Base-by-base conservation (phyloP, 1,284 basidiomycete species). In the Trichosporon sp. region DNA sequence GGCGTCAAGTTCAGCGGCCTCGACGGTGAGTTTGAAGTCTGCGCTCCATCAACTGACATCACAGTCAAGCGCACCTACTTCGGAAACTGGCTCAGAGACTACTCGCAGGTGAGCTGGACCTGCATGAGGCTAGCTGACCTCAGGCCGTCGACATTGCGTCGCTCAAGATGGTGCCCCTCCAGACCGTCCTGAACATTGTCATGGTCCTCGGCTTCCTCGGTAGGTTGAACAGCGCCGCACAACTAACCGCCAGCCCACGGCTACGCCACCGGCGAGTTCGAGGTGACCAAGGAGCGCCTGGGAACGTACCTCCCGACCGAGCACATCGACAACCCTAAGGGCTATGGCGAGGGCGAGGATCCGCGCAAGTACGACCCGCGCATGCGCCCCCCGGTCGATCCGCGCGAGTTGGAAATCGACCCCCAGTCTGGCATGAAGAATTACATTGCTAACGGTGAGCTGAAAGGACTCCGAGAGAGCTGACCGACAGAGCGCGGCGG, bases 341-440 rank as follows among this genome's bases (percentile, higher is more conserved):
- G 90, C 13, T 94, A 95, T 75, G 91, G 88, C 2, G 90, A 90
- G n/a, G 90, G 91, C 21, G 90, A 95, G 82, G 93, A 94, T 80
- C 86, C 95, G 0, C 86, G 91, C 60, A 85, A 87, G 74, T 92
- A 90, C 75, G 88, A 97, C 76, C 87, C 87, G 1, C 89, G 90
- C 66, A 87, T 94, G 53, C 87, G 92, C 66, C 90, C 89, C 18
- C 92, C 92, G 2, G 88, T 94, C 58, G 78, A 86, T 72, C 91
- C 91, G 0, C 84, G 87, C 56, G 95, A 98, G 79, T 86, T 97
- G 6, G 91, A 95, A 75, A 87, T 98, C 25, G 95, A 98, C 80
- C 88, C 88, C 1, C 85, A 87, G 11, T 92, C 91, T 0, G 95
- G 94, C 5, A 96, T 98, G 93, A 97, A 97, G 85, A 95, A 95